A percentile compares a stretch with the other conserved stretches of the same genome.
Evolutionary conservation across 352 stramenopile species (phyloP).

Genomic region (Thraustochytrium striatum): DNA sequence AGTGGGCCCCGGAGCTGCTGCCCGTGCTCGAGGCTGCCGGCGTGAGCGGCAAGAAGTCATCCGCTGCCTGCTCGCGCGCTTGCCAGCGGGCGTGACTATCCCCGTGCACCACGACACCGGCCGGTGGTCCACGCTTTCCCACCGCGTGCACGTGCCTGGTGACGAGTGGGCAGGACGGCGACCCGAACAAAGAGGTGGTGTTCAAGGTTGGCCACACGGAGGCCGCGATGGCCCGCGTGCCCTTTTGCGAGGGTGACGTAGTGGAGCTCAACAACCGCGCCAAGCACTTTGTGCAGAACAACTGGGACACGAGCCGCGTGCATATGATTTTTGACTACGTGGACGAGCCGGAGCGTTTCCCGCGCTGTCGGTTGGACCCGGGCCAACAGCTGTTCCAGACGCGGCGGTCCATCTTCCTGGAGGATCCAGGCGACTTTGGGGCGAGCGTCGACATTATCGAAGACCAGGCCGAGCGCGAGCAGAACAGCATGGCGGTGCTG

Average conservation of each 20-base stretch:
- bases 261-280: conserved; percentile 99
- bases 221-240: conserved; percentile 75
- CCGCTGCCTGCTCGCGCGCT: conserved; percentile 87
- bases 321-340: conserved; percentile 99
- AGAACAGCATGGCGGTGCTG: not conserved
- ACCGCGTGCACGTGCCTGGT: conserved; percentile 94
- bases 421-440: not conserved
- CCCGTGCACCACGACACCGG: conserved; percentile 95
- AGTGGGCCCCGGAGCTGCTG: conserved; percentile 57
- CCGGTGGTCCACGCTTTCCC: conserved; percentile 88
- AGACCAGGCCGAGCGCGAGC: not conserved
- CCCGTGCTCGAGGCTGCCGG: conserved; percentile 81
- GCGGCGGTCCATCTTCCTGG: conserved; percentile 84
- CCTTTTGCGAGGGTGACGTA: conserved; percentile 84
- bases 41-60: conserved; percentile 72
- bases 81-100: conserved; percentile 89
- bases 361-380: conserved; percentile 65
- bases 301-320: conserved; percentile 78
- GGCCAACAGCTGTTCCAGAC: conserved; percentile 91
- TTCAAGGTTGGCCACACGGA: conserved; percentile 78
- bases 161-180: conserved; percentile 65
- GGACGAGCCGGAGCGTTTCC: conserved; percentile 61
- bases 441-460: not conserved
- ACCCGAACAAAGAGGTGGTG: conserved; percentile 58
- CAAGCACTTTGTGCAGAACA: conserved; percentile 90